These are phyloP conservation scores for Hirschioporus abietinus DNA, from an alignment of 768 basidiomycete species.

Conservation along the genomic window DNA sequence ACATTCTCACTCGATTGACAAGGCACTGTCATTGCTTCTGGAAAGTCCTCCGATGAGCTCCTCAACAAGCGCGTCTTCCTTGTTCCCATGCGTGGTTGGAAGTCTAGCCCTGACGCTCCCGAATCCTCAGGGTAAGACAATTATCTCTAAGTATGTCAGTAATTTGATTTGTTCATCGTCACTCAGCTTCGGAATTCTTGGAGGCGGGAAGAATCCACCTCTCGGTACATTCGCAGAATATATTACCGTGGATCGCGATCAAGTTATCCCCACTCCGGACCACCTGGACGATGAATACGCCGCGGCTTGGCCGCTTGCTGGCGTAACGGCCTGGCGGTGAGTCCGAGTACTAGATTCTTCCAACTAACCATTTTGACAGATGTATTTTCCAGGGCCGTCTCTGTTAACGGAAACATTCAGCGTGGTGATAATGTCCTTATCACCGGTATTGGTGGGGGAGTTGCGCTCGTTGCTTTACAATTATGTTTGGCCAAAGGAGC, in stretches of 20 bases:
- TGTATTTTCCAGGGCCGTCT: constrained; percentile 44
- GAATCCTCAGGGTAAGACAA: constrained; percentile 46
- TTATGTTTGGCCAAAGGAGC: constrained; percentile 71
- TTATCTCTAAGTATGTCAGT: constrained; percentile 12
- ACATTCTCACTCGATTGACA: background rate
- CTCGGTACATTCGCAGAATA: constrained; percentile 77
- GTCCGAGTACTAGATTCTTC: constrained; percentile 11
- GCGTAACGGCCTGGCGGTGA: constrained; percentile 82
- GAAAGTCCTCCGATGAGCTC: constrained; percentile 47
- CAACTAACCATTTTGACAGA: background rate
- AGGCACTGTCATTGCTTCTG: constrained; percentile 63
- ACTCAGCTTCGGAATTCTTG: constrained; percentile 59
- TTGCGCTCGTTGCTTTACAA: constrained; percentile 73
- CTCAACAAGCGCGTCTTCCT: constrained; percentile 66
- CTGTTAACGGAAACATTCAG: constrained; percentile 59
- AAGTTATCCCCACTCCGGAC: constrained; percentile 58
- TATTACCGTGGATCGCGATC: constrained; percentile 63
- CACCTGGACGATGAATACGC: constrained; percentile 65
- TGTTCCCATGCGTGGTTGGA: constrained; percentile 76
- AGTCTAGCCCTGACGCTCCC: constrained; percentile 54
- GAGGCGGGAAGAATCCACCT: constrained; percentile 45
- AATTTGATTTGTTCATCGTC: constrained; percentile 14
- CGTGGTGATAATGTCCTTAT: constrained; percentile 70
- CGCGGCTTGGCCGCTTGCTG: constrained; percentile 75
- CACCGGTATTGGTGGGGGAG: constrained; percentile 81